phyloP scores from a whole-genome alignment of 2,329 filamentous ascomycete genomes.

The Hypoxylon sp. region DNA sequence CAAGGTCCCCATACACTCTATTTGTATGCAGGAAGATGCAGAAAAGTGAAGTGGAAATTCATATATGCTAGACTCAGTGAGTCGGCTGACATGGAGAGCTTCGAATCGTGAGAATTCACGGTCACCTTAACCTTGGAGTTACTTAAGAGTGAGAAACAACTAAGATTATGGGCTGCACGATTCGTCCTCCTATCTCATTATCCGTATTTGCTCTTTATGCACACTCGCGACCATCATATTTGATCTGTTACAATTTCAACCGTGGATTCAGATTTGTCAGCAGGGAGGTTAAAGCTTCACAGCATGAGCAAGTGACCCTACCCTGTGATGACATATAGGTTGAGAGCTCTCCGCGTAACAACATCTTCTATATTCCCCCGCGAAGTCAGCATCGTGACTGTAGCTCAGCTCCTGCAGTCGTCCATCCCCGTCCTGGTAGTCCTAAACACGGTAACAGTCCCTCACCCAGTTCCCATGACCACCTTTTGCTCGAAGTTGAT shows the following conservation, averaged over 20 bases:
- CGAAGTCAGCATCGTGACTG: not conserved
- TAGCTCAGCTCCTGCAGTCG: not conserved
- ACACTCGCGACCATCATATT: not conserved
- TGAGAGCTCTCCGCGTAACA: not conserved
- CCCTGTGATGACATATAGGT: not conserved
- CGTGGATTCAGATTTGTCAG: too few species aligned
- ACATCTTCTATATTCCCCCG: not conserved
- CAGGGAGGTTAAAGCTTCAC: too few species aligned
- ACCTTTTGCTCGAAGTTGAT: not conserved
- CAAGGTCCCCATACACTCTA: not conserved
- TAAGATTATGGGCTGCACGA: not conserved
- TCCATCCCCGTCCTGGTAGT: not conserved
- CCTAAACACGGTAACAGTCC: not conserved
- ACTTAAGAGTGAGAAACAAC: not conserved
- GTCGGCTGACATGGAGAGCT: not conserved
- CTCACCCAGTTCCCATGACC: not conserved
- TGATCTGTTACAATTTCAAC: not conserved
- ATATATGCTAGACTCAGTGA: not conserved
- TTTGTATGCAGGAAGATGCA: not conserved
- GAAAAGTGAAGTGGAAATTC: slow-evolving; percentile 3
- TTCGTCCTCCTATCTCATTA: not conserved
- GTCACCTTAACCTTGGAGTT: not conserved
- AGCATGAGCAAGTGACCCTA: too few species aligned
- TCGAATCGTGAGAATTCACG: not conserved
- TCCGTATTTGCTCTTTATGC: not conserved